phyloP scores from a whole-genome alignment of 192 early-diverging fungal genomes.

The Linnemannia exigua region DNA sequence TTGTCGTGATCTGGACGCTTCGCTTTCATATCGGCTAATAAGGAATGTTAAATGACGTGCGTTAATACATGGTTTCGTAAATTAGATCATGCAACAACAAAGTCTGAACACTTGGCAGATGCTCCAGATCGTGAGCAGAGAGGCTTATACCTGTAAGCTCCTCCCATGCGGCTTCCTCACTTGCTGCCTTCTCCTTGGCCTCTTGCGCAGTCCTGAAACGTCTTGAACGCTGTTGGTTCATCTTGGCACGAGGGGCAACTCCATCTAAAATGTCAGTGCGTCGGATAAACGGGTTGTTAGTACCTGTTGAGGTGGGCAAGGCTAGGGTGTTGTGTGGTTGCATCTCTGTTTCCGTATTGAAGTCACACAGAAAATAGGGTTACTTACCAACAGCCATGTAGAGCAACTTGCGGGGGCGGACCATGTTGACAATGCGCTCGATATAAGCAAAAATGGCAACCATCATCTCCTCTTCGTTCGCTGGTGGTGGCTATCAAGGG shows the following conservation, averaged over 20 bases:
- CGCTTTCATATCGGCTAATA: constrained; percentile 63
- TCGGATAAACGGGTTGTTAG: neutral
- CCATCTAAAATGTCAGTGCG: constrained; percentile 72
- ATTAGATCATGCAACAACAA: neutral
- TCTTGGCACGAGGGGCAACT: constrained; percentile 99
- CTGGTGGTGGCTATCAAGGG: constrained; percentile 72
- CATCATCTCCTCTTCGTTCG: constrained; percentile 95
- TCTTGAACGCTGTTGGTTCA: constrained; percentile 99
- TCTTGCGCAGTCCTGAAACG: constrained; percentile 96
- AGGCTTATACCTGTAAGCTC: constrained; percentile 41
- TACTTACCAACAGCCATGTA: constrained; percentile 96
- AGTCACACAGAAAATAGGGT: neutral
- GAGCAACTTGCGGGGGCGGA: constrained; percentile 93
- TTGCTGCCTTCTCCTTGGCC: constrained; percentile 70
- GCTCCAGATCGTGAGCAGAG: neutral
- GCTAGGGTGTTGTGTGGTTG: neutral
- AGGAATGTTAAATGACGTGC: neutral
- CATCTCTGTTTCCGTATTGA: neutral
- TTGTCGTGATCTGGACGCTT: constrained; percentile 62
- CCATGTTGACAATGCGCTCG: constrained; percentile 93
- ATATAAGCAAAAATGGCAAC: constrained; percentile 96
- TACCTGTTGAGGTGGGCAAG: neutral
- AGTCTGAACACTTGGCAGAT: neutral
- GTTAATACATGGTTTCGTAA: neutral
- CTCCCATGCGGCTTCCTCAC: constrained; percentile 58